These are phyloP conservation scores for Plasmodium vinckei DNA, from an alignment of 169 alveolate genomes.

Conservation along the genomic window DNA sequence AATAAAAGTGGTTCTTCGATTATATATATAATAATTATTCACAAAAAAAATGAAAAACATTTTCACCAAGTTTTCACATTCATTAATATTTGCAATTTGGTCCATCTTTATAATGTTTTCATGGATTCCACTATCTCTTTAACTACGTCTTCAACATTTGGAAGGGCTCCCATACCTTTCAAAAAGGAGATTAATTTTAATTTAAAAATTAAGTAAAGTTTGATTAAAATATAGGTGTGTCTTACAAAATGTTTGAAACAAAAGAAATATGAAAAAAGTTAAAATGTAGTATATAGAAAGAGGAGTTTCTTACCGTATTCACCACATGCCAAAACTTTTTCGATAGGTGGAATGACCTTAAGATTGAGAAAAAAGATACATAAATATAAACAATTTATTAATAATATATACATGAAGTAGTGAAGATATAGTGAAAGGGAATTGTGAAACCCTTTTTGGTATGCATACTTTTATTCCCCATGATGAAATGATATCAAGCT, in stretches of 20 bases:
- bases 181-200: background rate
- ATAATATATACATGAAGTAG: background rate
- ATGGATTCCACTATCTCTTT: constrained; percentile 3
- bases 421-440: background rate
- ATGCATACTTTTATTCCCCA: constrained; percentile 78
- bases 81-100: background rate
- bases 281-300: background rate
- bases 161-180: constrained; percentile 35
- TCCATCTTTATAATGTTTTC: background rate
- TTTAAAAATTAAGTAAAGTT: too few species aligned
- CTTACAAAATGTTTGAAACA: background rate
- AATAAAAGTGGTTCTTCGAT: too few species aligned
- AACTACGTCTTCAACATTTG: constrained; percentile 11
- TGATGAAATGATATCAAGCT: constrained; percentile 81
- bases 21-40: too few species aligned
- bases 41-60: too few species aligned
- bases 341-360: constrained; percentile 79
- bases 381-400: background rate
- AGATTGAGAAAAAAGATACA: background rate
- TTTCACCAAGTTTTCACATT: too few species aligned
- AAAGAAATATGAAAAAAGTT: too few species aligned
- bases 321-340: constrained; percentile 89
- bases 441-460: background rate
- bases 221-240: background rate
- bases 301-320: constrained; percentile 81